Conservation (phyloP, 306 rosid species). For the Cercis canadensis region DNA sequence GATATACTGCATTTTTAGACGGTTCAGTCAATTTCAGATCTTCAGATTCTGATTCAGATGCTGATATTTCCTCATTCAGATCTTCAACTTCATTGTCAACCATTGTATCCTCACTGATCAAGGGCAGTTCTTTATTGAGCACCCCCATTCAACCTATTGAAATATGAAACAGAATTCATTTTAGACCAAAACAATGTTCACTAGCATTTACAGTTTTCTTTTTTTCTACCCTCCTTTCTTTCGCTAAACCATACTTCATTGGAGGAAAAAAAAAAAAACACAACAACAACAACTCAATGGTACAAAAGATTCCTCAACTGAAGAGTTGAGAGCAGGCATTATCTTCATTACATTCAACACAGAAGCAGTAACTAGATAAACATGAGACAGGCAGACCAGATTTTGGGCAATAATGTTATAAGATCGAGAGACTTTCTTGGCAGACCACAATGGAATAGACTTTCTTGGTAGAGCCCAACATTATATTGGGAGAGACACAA, state of each 20-base stretch:
- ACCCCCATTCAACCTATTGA: constrained; percentile 59
- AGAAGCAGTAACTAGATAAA: background rate
- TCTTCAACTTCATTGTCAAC: constrained; percentile 37
- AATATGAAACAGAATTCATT: background rate
- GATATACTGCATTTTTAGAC: constrained; percentile 64
- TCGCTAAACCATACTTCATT: background rate
- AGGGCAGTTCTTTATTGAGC: constrained; percentile 17
- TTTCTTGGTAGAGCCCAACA: constrained; percentile 4
- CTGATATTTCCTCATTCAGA: constrained; percentile 45
- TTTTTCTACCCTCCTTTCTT: background rate
- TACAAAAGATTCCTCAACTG: background rate
- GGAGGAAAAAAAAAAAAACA: too few species aligned
- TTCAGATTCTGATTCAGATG: constrained; percentile 56
- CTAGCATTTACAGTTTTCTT: background rate
- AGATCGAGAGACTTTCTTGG: background rate
- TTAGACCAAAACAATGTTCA: constrained; percentile 3
- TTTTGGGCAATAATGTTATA: background rate
- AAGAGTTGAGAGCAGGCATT: background rate
- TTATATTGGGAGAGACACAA: background rate
- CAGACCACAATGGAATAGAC: too few species aligned
- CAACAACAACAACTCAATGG: background rate
- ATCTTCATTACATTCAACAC: background rate
- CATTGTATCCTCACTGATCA: constrained; percentile 36
- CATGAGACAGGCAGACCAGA: constrained; percentile 19
- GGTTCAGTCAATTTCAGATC: constrained; percentile 68